Base-by-base conservation (phyloP, 768 basidiomycete species). In the Panaeolus cyanescens region DNA sequence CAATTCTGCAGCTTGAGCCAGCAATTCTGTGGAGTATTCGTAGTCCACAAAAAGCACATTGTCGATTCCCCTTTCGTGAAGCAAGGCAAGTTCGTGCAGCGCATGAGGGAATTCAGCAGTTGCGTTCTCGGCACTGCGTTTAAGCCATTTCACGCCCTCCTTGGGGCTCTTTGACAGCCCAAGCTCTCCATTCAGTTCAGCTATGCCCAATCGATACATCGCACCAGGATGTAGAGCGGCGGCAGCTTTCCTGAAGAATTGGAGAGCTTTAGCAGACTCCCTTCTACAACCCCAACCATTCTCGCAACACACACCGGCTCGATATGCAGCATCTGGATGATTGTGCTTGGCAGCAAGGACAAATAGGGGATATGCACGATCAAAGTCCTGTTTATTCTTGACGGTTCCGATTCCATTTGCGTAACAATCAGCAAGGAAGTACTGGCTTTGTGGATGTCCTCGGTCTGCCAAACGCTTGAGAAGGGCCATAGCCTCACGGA, bases 141-240 rank as follows among this genome's bases (percentile, higher is more conserved):
- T 99, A 64, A 99, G 85, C 95, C 96, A 99, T 78, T 97, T 97
- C 67, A 99, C 93, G 61, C 97, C 97, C 73, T 99, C 97, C 76
- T 93, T 93, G 5, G 95, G 93, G 50, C 90, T 87, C 73, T 90
- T 92, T 25, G 88, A 83, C 15, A 96, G 79, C 0, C 93, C 89
- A 1, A 99, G 84, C 74, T 97, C 94, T 64, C 96, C 96, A 66
- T 99, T 99, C 59, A 99, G 86, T 72, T 99, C 96, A 25, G 92
- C 93, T 60, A 95, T 92, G 5, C 96, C 97, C 25, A 99, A 86
- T 15, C 97, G 91, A 74, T 98, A 98, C 89, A 99, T 92, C 0
- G 97, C 93, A 15, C 94, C 95, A 0, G 95, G 95, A 66, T 99
- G 96, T 12, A 90, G 83, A 0, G 93, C 87, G 0, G 95, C 94